A percentile compares a stretch with the other conserved stretches of the same genome.
These are phyloP conservation scores for Populus davidiana DNA, from an alignment of 345 rosid species.

Conservation along the genomic window DNA sequence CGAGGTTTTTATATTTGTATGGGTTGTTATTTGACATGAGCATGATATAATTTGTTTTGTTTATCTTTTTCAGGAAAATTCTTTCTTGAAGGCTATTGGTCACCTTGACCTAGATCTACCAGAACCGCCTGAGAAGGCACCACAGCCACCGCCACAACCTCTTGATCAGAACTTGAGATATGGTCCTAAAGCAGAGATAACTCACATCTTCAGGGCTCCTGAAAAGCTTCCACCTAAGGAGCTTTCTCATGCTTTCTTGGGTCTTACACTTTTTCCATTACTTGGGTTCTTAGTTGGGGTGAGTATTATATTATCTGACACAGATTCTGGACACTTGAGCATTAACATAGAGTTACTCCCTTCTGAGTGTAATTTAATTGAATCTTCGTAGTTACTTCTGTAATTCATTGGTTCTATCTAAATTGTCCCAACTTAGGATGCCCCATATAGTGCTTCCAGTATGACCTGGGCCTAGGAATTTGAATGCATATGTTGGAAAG, in stretches of 20 bases:
- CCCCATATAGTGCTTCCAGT: neutral
- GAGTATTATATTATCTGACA: constrained; percentile 30
- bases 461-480: neutral
- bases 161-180: constrained; percentile 65
- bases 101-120: constrained; percentile 82
- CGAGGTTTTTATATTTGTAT: neutral
- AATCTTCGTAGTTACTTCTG: neutral
- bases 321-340: neutral
- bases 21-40: neutral
- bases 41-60: neutral
- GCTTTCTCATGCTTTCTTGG: constrained; percentile 83
- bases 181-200: constrained; percentile 86
- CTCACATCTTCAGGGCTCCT: constrained; percentile 78
- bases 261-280: constrained; percentile 66
- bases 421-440: neutral
- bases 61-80: constrained; percentile 65
- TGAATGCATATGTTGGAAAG: neutral
- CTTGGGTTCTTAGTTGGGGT: constrained; percentile 87
- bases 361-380: neutral
- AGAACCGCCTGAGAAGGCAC: constrained; percentile 85
- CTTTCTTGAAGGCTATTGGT: constrained; percentile 65
- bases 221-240: constrained; percentile 82
- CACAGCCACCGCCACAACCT: constrained; percentile 62
- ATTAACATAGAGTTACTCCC: neutral
- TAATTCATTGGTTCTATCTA: neutral